Percentiles rank a stretch among this genome's conserved stretches.
Conservation (phyloP, 306 rosid species). For the Neltuma alba region DNA sequence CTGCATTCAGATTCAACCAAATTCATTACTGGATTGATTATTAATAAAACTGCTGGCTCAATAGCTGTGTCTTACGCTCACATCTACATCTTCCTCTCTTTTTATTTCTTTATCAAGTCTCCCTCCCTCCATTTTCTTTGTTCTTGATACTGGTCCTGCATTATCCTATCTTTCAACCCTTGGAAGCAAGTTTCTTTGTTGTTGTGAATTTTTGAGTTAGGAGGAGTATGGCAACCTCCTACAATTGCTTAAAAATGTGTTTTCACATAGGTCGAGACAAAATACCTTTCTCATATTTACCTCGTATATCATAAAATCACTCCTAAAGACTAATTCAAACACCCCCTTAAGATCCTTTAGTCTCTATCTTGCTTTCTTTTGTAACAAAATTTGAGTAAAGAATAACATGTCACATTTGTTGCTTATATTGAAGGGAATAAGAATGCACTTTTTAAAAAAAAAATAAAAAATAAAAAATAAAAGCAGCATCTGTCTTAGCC, state of each 20-base stretch:
- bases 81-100: not conserved
- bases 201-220: not conserved
- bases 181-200: constrained; percentile 21
- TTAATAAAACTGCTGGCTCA: not conserved
- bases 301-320: too few species aligned
- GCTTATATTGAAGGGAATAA: not conserved
- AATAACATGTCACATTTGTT: not conserved
- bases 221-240: too few species aligned
- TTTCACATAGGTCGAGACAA: too few species aligned
- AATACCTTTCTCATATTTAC: too few species aligned
- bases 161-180: constrained; percentile 3
- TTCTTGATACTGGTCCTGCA: not conserved
- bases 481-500: not conserved
- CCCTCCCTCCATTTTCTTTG: not conserved
- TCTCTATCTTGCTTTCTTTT: constrained; percentile 5
- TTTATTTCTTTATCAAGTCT: not conserved
- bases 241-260: too few species aligned
- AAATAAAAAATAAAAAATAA: too few species aligned
- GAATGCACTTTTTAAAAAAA: too few species aligned
- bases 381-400: not conserved
- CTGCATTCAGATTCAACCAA: not conserved
- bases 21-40: not conserved
- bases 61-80: not conserved
- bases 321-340: too few species aligned
- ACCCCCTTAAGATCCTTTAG: constrained; percentile 11